Conservation (phyloP, 306 rosid genomes). For the Oemleria cerasiformis region DNA sequence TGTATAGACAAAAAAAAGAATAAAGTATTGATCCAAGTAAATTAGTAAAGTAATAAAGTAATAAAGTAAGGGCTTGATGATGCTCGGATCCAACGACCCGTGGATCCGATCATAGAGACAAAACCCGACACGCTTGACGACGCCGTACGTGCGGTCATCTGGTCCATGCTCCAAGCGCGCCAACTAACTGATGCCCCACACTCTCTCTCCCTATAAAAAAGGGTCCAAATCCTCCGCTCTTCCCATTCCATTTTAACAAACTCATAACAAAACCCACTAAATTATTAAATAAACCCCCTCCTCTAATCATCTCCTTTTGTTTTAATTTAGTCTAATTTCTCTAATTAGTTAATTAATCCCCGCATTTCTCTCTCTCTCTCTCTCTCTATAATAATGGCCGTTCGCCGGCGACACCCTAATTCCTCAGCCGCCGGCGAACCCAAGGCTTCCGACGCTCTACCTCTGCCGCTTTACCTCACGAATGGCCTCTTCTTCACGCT, state of each 20-base stretch:
- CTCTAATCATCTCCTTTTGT: not conserved
- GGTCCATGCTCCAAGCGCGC: not conserved
- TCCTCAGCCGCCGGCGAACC: constrained; percentile 8
- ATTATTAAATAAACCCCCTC: not conserved
- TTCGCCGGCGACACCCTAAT: constrained; percentile 15
- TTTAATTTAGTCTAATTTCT: not conserved
- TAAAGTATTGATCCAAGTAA: no score
- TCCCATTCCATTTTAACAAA: not conserved
- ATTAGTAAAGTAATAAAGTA: no score
- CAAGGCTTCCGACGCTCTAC: constrained; percentile 22
- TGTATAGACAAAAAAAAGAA: no score
- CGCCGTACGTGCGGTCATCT: not conserved
- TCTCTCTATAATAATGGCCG: not conserved
- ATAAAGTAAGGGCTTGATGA: not conserved
- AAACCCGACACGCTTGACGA: not conserved
- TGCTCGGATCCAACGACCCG: not conserved
- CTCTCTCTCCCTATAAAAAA: not conserved
- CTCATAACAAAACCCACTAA: not conserved
- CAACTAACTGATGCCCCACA: not conserved
- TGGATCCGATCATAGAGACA: not conserved
- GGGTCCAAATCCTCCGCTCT: not conserved
- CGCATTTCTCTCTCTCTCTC: not conserved
- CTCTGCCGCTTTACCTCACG: constrained; percentile 21
- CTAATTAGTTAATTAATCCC: not conserved
- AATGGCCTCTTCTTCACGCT: constrained; percentile 30